Evolutionary conservation across 1,284 basidiomycete species (phyloP).

Genomic region (Naganishia sp.): DNA sequence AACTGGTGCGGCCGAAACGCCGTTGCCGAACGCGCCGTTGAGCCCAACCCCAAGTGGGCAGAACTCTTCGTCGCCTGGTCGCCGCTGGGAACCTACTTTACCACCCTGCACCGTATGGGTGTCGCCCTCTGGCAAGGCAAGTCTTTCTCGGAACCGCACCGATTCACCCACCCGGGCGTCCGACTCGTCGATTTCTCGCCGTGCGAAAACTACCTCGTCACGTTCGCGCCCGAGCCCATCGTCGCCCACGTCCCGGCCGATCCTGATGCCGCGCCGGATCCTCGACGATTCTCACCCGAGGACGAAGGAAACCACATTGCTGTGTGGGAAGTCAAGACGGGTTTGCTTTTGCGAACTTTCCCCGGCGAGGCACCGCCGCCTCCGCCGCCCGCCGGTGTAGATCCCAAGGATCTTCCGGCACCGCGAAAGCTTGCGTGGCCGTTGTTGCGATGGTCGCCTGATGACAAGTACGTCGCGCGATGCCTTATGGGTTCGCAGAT

Average conservation of each 20-base stretch:
- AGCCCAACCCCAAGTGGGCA: slow-evolving; percentile 67
- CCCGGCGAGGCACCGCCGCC: slow-evolving; percentile 58
- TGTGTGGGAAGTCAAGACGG: slow-evolving; percentile 96
- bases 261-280: slow-evolving; percentile 39
- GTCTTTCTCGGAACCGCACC: slow-evolving; percentile 73
- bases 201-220: slow-evolving; percentile 94
- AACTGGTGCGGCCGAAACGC: slow-evolving; percentile 93
- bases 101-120: slow-evolving; percentile 93
- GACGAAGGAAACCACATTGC: slow-evolving; percentile 98
- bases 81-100: slow-evolving; percentile 88
- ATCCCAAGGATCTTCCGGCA: slow-evolving; percentile 54
- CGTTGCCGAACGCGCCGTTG: slow-evolving; percentile 76
- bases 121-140: slow-evolving; percentile 93
- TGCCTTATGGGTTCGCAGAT: slow-evolving; percentile 88
- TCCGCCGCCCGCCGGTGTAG: slow-evolving; percentile 38
- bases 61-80: slow-evolving; percentile 99
- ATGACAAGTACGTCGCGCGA: slow-evolving; percentile 92
- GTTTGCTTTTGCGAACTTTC: slow-evolving; percentile 90
- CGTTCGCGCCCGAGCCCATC: slow-evolving; percentile 96
- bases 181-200: slow-evolving; percentile 98
- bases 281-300: slow-evolving; percentile 63
- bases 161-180: slow-evolving; percentile 93
- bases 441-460: slow-evolving; percentile 94
- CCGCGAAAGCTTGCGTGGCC: slow-evolving; percentile 69
- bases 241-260: slow-evolving; percentile 58